phyloP scores from a whole-genome alignment of 2,329 filamentous ascomycete genomes.

The Claviceps pusilla region DNA sequence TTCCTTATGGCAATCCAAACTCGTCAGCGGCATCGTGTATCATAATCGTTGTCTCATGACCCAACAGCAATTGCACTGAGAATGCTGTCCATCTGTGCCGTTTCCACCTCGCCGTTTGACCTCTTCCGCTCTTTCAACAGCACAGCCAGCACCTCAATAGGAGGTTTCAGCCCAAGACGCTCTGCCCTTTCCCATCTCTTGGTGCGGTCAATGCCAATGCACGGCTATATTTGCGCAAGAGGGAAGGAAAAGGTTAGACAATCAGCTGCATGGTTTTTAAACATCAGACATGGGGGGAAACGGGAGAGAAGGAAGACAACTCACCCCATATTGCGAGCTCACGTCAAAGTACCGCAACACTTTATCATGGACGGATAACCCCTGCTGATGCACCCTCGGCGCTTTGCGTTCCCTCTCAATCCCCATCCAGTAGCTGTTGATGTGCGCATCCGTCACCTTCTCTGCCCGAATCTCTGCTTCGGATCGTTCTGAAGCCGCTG shows the following conservation, averaged over 20 bases:
- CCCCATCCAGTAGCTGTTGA: constrained; percentile 61
- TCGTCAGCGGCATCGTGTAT: not conserved
- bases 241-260: not conserved
- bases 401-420: constrained; percentile 57
- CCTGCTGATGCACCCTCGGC: constrained; percentile 63
- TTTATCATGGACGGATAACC: constrained; percentile 61
- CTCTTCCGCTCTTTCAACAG: constrained; percentile 55
- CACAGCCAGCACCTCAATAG: constrained; percentile 79
- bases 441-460: constrained; percentile 50
- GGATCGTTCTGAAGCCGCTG: constrained; percentile 26
- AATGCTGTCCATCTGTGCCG: constrained; percentile 60
- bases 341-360: constrained; percentile 85
- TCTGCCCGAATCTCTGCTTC: constrained; percentile 43
- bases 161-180: constrained; percentile 67
- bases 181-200: constrained; percentile 83
- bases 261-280: constrained; percentile 5
- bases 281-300: not conserved
- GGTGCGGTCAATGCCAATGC: constrained; percentile 65
- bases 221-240: constrained; percentile 46
- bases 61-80: constrained; percentile 34
- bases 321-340: constrained; percentile 78
- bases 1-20: constrained; percentile 3
- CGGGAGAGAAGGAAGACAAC: constrained; percentile 20
- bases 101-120: constrained; percentile 39
- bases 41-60: constrained; percentile 10